A percentile compares a stretch with the other conserved stretches of the same genome.
phyloP scores from a whole-genome alignment of 2,329 filamentous ascomycete genomes.

The Cercospora sesami region DNA sequence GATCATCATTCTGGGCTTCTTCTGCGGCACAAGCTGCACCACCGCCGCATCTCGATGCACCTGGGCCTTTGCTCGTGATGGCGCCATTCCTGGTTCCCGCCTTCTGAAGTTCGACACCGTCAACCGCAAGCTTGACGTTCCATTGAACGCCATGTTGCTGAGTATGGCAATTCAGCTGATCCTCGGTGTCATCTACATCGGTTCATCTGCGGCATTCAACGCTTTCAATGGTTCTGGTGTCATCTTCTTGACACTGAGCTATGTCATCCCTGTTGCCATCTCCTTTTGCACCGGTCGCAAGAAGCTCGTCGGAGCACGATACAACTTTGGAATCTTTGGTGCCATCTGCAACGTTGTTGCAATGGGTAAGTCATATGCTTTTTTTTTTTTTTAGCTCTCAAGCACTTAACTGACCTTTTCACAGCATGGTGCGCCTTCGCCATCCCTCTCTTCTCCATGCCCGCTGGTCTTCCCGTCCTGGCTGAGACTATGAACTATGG shows the following conservation, averaged over 20 bases:
- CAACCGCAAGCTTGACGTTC: constrained; percentile 63
- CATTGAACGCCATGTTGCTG: constrained; percentile 71
- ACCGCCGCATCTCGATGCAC: constrained; percentile 67
- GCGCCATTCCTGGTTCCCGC: constrained; percentile 64
- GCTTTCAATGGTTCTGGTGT: constrained; percentile 58
- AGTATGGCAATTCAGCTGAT: constrained; percentile 64
- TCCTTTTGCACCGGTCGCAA: constrained; percentile 62
- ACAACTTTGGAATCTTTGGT: constrained; percentile 64
- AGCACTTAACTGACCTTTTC: constrained; percentile 3
- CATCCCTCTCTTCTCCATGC: constrained; percentile 70
- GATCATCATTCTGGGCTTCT: constrained; percentile 64
- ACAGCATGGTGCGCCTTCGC: constrained; percentile 66
- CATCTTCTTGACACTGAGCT: constrained; percentile 68
- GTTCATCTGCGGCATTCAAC: constrained; percentile 68
- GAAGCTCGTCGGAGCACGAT: constrained; percentile 58
- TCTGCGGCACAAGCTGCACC: constrained; percentile 69
- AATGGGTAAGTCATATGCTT: constrained; percentile 53
- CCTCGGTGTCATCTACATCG: constrained; percentile 69
- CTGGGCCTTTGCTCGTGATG: constrained; percentile 70
- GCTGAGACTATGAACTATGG: constrained; percentile 69
- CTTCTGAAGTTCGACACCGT: constrained; percentile 58
- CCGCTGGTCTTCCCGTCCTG: constrained; percentile 61
- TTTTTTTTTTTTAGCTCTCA: background rate
- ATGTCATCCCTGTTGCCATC: constrained; percentile 66
- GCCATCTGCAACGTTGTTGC: constrained; percentile 63